These are phyloP conservation scores for Ophiostoma quercus DNA, from an alignment of 2,329 filamentous ascomycete species.

Conservation along the genomic window DNA sequence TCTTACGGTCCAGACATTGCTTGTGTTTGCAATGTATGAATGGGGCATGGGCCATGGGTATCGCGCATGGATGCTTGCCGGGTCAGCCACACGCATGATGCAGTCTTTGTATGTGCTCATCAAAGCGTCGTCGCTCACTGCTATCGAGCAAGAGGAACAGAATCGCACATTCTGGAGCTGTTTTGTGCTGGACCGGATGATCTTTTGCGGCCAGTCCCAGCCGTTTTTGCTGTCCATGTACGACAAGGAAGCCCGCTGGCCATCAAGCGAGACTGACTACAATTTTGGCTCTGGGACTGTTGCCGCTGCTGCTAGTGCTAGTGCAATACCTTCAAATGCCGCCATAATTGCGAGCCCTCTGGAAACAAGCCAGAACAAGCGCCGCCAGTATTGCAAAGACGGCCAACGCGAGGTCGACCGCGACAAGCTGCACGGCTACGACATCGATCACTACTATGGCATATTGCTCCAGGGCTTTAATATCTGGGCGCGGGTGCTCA, in stretches of 20 bases:
- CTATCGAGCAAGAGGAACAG: neutral
- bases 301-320: too few species aligned
- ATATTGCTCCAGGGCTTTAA: conserved; percentile 37
- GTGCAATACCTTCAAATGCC: too few species aligned
- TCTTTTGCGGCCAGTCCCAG: neutral
- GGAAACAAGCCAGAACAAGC: neutral
- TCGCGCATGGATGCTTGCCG: conserved; percentile 42
- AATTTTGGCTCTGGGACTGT: neutral
- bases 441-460: neutral
- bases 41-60: conserved; percentile 42
- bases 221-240: neutral
- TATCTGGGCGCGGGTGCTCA: conserved; percentile 40
- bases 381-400: neutral
- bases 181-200: neutral
- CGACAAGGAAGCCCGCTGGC: neutral
- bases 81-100: conserved; percentile 39
- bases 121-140: conserved; percentile 20
- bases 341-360: neutral
- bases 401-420: neutral
- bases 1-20: neutral
- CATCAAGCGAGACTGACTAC: neutral
- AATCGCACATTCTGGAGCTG: neutral
- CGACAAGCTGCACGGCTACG: neutral
- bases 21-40: conserved; percentile 30
- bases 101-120: conserved; percentile 36